phyloP scores from a whole-genome alignment of 116 monocot species.

The Papilionanthe hybrid region DNA sequence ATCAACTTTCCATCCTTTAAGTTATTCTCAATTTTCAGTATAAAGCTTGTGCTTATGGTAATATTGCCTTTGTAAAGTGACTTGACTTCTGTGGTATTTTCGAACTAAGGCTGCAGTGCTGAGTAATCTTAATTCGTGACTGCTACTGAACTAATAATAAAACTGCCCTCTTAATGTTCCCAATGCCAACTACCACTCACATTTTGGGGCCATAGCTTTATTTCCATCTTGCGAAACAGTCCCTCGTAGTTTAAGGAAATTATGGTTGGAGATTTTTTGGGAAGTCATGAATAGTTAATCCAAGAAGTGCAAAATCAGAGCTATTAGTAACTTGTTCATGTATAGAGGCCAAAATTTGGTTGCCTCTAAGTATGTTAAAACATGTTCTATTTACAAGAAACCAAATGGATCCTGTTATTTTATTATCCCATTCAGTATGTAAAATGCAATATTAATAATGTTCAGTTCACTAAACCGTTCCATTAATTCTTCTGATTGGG shows the following conservation, averaged over 20 bases:
- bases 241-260: neutral
- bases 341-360: no score
- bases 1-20: neutral
- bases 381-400: neutral
- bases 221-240: neutral
- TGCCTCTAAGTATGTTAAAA: neutral
- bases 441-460: neutral
- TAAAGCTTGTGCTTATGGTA: neutral
- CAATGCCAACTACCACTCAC: neutral
- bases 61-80: neutral
- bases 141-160: neutral
- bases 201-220: neutral
- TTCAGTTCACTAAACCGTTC: neutral
- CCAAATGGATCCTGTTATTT: neutral
- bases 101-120: neutral
- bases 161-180: neutral
- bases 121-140: neutral
- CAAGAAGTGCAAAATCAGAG: neutral
- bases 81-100: neutral
- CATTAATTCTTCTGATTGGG: neutral
- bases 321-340: no score
- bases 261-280: neutral
- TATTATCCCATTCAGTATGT: neutral
- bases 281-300: neutral
- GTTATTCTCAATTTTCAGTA: neutral